Evolutionary conservation across 2,329 filamentous ascomycete species (phyloP).

Genomic region (Trichoderma sp.): DNA sequence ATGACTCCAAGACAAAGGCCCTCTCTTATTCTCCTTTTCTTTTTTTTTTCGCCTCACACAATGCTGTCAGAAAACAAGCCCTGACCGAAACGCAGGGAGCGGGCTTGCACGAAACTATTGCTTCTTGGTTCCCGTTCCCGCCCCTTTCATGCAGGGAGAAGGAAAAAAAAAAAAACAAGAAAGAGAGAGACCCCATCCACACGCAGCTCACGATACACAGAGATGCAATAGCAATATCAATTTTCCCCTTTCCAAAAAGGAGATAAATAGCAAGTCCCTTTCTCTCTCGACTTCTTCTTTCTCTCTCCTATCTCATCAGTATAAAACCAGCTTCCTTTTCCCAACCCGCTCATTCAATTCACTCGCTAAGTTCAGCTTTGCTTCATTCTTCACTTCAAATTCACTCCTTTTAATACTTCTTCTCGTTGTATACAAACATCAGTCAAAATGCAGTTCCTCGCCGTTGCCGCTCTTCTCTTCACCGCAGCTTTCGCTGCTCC

Average conservation of each 20-base stretch:
- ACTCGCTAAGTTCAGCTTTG: neutral
- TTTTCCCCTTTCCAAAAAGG: neutral
- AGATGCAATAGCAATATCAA: neutral
- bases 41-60: neutral
- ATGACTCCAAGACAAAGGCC: neutral
- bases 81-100: neutral
- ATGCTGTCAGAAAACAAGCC: neutral
- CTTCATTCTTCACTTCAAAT: neutral
- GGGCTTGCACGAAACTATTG: neutral
- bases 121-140: neutral
- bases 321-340: neutral
- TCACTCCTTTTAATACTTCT: neutral
- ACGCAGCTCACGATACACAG: neutral
- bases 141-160: slow-evolving; percentile 9
- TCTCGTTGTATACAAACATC: neutral
- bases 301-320: neutral
- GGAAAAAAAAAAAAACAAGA: neutral
- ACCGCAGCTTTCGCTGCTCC: slow-evolving; percentile 15
- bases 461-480: slow-evolving; percentile 18
- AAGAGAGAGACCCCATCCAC: neutral
- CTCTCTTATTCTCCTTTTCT: neutral
- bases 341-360: slow-evolving; percentile 1
- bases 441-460: slow-evolving; percentile 21
- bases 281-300: neutral
- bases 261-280: slow-evolving; percentile 17